phyloP scores from a whole-genome alignment of 2,329 filamentous ascomycete genomes.

The Fulvia fulva region DNA sequence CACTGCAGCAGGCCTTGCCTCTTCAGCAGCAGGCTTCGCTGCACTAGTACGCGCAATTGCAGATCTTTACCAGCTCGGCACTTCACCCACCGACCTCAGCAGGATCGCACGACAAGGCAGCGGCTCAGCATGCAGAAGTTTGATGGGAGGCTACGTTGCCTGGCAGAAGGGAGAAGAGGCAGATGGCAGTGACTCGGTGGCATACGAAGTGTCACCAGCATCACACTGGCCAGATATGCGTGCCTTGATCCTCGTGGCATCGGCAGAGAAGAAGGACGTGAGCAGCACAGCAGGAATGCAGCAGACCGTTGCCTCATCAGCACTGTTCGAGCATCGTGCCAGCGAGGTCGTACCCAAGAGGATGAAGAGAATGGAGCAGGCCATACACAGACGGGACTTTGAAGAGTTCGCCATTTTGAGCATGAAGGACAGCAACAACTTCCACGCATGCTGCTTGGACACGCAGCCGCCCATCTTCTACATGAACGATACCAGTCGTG shows the following conservation, averaged over 20 bases:
- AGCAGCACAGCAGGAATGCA: slow-evolving; percentile 94
- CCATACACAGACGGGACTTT: slow-evolving; percentile 76
- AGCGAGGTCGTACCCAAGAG: slow-evolving; percentile 72
- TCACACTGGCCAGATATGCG: slow-evolving; percentile 95
- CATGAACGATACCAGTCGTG: slow-evolving; percentile 88
- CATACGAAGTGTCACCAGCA: slow-evolving; percentile 81
- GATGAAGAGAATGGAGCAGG: slow-evolving; percentile 81
- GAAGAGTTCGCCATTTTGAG: slow-evolving; percentile 81
- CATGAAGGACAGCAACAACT: slow-evolving; percentile 95
- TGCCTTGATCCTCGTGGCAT: slow-evolving; percentile 84
- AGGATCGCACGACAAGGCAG: slow-evolving; percentile 90
- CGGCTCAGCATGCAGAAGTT: slow-evolving; percentile 85
- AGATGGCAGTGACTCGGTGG: slow-evolving; percentile 82
- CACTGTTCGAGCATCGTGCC: slow-evolving; percentile 77
- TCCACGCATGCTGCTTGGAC: slow-evolving; percentile 92
- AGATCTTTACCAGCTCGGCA: slow-evolving; percentile 78
- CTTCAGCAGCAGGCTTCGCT: slow-evolving; percentile 62
- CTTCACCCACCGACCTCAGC: slow-evolving; percentile 73
- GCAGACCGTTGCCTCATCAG: slow-evolving; percentile 85
- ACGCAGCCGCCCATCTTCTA: slow-evolving; percentile 98
- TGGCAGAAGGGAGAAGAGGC: slow-evolving; percentile 75
- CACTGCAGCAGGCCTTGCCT: slow-evolving; percentile 81
- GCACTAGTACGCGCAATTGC: slow-evolving; percentile 78
- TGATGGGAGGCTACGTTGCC: slow-evolving; percentile 94
- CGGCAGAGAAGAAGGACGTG: slow-evolving; percentile 92